Evolutionary conservation across 2,329 filamentous ascomycete genomes (phyloP).

Genomic region (Lachnellula suecica): DNA sequence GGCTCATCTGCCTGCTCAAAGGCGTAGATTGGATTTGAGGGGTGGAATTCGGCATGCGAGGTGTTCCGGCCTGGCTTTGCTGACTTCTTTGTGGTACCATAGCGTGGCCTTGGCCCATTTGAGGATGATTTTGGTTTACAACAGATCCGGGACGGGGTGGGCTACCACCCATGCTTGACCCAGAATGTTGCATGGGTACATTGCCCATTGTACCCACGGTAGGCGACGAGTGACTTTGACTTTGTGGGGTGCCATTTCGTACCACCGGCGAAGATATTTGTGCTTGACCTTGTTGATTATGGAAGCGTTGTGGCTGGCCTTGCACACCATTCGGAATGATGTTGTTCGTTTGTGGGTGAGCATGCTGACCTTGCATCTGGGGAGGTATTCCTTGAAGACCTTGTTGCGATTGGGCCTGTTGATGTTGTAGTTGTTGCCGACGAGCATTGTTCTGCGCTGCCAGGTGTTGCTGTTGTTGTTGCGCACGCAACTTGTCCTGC

Average conservation of each 20-base stretch:
- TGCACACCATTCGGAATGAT: constrained; percentile 40
- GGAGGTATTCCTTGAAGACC: constrained; percentile 31
- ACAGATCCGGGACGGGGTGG: constrained; percentile 67
- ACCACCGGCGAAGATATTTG: constrained; percentile 67
- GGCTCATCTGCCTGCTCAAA: constrained; percentile 50
- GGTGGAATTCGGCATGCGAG: constrained; percentile 59
- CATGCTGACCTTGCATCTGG: constrained; percentile 42
- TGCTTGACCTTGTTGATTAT: constrained; percentile 53
- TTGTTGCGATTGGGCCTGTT: constrained; percentile 31
- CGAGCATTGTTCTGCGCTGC: constrained; percentile 32
- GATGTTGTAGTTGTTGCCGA: constrained; percentile 22
- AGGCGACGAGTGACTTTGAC: constrained; percentile 61
- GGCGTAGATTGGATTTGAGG: constrained; percentile 64
- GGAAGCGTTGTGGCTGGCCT: constrained; percentile 34
- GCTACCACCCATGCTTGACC: constrained; percentile 67
- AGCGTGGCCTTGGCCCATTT: constrained; percentile 59
- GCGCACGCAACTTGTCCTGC: constrained; percentile 36
- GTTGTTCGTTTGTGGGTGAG: constrained; percentile 43
- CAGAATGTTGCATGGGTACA: constrained; percentile 63
- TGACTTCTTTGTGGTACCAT: constrained; percentile 67
- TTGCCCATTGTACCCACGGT: constrained; percentile 49
- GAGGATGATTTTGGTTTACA: constrained; percentile 53
- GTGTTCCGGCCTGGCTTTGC: constrained; percentile 66
- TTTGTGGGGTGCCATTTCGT: constrained; percentile 63
- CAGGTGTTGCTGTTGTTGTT: constrained; percentile 38